Percentiles rank a stretch among this genome's conserved stretches.
Evolutionary conservation across 768 basidiomycete genomes (phyloP).

Genomic region (Scleroderma citrinum): DNA sequence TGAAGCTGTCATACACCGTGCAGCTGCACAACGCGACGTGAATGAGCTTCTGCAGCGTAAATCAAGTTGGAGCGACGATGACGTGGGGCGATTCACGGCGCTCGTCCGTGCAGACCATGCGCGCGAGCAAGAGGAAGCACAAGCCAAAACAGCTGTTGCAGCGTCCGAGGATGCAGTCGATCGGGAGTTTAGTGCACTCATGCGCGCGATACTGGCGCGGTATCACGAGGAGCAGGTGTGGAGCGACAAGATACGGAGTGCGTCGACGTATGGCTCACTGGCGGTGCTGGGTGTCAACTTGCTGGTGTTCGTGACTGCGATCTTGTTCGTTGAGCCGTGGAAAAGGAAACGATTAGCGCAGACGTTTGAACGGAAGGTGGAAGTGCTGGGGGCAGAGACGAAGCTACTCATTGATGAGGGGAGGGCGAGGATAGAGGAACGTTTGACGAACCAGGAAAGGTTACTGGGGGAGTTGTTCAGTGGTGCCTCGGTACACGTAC

Average conservation of each 20-base stretch:
- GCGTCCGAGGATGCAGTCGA: slow-evolving; percentile 79
- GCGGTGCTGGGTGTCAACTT: slow-evolving; percentile 84
- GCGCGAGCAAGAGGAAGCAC: slow-evolving; percentile 72
- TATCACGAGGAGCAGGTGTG: slow-evolving; percentile 99
- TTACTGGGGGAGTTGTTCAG: slow-evolving; percentile 26
- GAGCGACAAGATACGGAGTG: slow-evolving; percentile 97
- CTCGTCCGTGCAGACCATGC: slow-evolving; percentile 89
- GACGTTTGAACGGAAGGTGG: slow-evolving; percentile 83
- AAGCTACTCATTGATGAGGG: slow-evolving; percentile 42
- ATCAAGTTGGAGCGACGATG: slow-evolving; percentile 83
- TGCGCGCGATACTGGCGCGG: slow-evolving; percentile 81
- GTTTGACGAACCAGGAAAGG: slow-evolving; percentile 44
- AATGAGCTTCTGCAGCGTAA: slow-evolving; percentile 95
- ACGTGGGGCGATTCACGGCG: slow-evolving; percentile 82
- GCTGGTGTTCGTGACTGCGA: slow-evolving; percentile 84
- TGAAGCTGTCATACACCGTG: slow-evolving; percentile 70
- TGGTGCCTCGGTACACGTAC: slow-evolving; percentile 10
- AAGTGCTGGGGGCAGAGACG: slow-evolving; percentile 41
- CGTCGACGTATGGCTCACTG: slow-evolving; percentile 89
- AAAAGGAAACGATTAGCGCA: slow-evolving; percentile 82
- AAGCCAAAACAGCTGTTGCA: slow-evolving; percentile 60
- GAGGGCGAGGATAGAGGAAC: slow-evolving; percentile 41
- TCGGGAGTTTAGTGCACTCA: slow-evolving; percentile 78
- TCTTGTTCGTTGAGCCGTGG: slow-evolving; percentile 93
- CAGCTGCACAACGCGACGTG: slow-evolving; percentile 88